Evolutionary conservation across 2,329 filamentous ascomycete species (phyloP), one percentile per base, ranked within the genome.

Genomic region (Penicillium sp.): DNA sequence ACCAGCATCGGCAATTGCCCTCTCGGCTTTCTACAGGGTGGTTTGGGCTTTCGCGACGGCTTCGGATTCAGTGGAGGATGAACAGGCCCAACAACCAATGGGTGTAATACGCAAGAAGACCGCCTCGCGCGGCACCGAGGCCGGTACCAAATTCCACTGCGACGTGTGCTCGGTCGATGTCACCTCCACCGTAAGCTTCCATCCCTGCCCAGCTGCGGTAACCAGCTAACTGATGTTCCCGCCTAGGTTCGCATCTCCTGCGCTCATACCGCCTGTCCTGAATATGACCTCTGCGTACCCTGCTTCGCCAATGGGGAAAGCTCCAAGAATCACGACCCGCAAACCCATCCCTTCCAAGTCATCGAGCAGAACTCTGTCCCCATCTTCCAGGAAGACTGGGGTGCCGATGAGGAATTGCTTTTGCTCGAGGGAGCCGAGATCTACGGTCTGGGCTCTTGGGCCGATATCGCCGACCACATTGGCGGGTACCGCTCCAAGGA

Each of bases 351-450:
- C 11, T 98, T 85, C 68, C 86, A 88, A 53, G 93, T 98, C 27
- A 96, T 98, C 56, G 93, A 98, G 68, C 93, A 97, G 63, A 95
- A 98, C 65, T 96, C 91, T 0, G 95, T 98, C 40, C 93, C 93
- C 1, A 97, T 98, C 48, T 98, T 95, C 62, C 85, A 90, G 56
- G 80, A 82, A 47, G 90, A 95, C 63, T 98, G 93, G 93, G 93
- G 93, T 42, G 93, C 93, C 20, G 93, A 98, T 65, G 93, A 98
- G 67, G 93, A 98, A 69, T 72, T 97, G n/a, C 74, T 97, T 4
- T 74, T 98, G 43, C 72, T 98, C 0, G 93, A 98, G 71, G 93
- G 93, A 18, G 89, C 89, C 9, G 93, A 98, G 69, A 95, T 89
- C 47, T 98, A 98, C 65, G 93, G 93, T 0, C 75, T 98, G 40